A percentile compares a stretch with the other conserved stretches of the same genome.
Evolutionary conservation across 306 rosid genomes (phyloP).

Genomic region (Sindora glabra): DNA sequence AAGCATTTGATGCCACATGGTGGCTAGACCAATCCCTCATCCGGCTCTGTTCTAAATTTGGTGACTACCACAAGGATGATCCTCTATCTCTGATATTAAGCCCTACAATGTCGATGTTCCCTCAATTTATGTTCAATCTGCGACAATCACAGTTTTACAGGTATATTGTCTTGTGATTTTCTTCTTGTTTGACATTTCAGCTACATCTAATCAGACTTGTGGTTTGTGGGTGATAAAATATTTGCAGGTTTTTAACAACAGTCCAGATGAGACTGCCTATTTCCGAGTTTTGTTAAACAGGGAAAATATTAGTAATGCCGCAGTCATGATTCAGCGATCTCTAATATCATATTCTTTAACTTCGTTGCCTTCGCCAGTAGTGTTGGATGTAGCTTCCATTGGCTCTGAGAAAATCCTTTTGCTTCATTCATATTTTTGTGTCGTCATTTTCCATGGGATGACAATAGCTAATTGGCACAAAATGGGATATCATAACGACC

Average conservation of each 20-base stretch:
- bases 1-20: slow-evolving; percentile 78
- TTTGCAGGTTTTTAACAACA: slow-evolving; percentile 67
- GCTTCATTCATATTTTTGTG: slow-evolving; percentile 78
- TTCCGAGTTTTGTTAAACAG: slow-evolving; percentile 73
- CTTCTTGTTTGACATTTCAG: too few relatives aligned
- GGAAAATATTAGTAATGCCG: slow-evolving; percentile 79
- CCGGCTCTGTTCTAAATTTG: slow-evolving; percentile 70
- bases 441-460: slow-evolving; percentile 81
- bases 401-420: slow-evolving; percentile 74
- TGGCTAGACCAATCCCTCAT: slow-evolving; percentile 79
- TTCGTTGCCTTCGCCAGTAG: slow-evolving; percentile 84
- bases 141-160: slow-evolving; percentile 89
- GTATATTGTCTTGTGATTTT: too few relatives aligned
- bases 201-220: too few relatives aligned
- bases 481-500: slow-evolving; percentile 76
- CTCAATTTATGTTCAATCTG: slow-evolving; percentile 84
- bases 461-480: slow-evolving; percentile 82
- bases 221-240: too few relatives aligned
- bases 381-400: slow-evolving; percentile 71
- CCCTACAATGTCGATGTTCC: slow-evolving; percentile 78
- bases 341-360: slow-evolving; percentile 80
- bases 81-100: slow-evolving; percentile 74
- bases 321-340: slow-evolving; percentile 90
- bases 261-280: slow-evolving; percentile 88
- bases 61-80: slow-evolving; percentile 77